A percentile compares a stretch with the other conserved stretches of the same genome.
These are phyloP conservation scores for Pseudonitzschia multiseries DNA, from an alignment of 108 stramenopile species.

Conservation along the genomic window DNA sequence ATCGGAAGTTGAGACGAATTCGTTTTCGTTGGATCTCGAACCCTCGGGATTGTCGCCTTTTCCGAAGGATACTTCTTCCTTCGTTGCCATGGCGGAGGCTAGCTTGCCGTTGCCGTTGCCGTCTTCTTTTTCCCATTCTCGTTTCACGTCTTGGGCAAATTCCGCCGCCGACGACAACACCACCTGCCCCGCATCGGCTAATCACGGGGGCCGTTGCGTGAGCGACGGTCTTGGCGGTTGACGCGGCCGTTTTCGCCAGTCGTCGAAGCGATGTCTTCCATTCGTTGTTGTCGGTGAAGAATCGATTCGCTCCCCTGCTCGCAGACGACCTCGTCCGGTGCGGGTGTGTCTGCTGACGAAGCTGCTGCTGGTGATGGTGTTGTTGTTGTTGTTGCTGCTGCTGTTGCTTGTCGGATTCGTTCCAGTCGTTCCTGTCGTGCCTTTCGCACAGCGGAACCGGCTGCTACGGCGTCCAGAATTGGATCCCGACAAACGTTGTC, in stretches of 20 bases:
- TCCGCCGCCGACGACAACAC: conserved; percentile 28
- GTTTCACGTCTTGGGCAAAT: conserved; percentile 30
- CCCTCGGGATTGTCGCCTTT: too few species aligned
- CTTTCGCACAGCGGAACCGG: conserved; percentile 30
- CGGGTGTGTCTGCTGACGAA: conserved; percentile 5
- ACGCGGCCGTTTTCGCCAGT: conserved; percentile 31
- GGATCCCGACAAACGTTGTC: conserved; percentile 24
- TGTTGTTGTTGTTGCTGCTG: background rate
- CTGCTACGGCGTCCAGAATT: conserved; percentile 33
- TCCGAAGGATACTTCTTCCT: too few species aligned
- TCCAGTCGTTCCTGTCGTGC: conserved; percentile 18
- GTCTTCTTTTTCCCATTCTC: conserved; percentile 25
- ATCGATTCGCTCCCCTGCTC: background rate
- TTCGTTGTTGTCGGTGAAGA: conserved; percentile 5
- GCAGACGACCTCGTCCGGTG: background rate
- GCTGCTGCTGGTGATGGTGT: background rate
- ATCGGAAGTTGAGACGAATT: too few species aligned
- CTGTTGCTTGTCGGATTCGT: conserved; percentile 1
- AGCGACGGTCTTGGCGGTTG: conserved; percentile 32
- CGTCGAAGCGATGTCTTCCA: conserved; percentile 41
- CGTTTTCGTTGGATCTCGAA: too few species aligned
- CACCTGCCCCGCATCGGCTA: conserved; percentile 23
- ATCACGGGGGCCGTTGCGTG: conserved; percentile 36
- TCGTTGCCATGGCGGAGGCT: background rate
- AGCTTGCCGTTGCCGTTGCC: background rate